phyloP scores from a whole-genome alignment of 1,284 basidiomycete genomes.

The Austropuccinia psidii region DNA sequence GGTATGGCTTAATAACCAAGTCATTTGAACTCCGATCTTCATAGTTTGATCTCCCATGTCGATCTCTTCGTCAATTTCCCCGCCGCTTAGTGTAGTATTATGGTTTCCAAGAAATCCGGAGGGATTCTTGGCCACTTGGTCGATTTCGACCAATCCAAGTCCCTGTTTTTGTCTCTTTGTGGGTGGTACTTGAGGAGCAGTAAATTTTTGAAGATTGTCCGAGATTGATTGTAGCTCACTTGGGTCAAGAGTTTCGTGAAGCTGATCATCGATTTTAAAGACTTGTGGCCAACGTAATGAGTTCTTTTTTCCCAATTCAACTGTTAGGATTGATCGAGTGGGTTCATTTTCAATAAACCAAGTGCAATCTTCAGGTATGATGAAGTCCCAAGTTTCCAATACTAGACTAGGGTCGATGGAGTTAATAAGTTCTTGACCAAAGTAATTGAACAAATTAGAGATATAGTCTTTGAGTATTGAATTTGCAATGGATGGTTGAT shows the following conservation, averaged over 20 bases:
- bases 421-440: neutral
- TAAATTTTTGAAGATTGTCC: constrained; percentile 15
- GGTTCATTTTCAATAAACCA: neutral
- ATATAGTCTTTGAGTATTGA: neutral
- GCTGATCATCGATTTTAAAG: constrained; percentile 4
- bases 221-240: constrained; percentile 9
- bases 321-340: neutral
- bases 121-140: neutral
- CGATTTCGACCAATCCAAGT: neutral
- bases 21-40: constrained; percentile 1
- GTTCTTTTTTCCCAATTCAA: constrained; percentile 5
- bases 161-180: neutral
- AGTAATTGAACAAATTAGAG: neutral
- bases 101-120: neutral
- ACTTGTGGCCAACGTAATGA: constrained; percentile 13
- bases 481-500: neutral
- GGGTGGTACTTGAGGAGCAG: neutral
- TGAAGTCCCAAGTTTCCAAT: neutral
- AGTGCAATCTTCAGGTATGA: neutral
- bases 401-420: neutral
- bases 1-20: neutral
- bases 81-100: neutral
- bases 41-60: constrained; percentile 5
- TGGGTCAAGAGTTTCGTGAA: constrained; percentile 6
- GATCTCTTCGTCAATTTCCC: constrained; percentile 27